phyloP scores from a whole-genome alignment of 116 monocot species.

The Posidonia oceanica region DNA sequence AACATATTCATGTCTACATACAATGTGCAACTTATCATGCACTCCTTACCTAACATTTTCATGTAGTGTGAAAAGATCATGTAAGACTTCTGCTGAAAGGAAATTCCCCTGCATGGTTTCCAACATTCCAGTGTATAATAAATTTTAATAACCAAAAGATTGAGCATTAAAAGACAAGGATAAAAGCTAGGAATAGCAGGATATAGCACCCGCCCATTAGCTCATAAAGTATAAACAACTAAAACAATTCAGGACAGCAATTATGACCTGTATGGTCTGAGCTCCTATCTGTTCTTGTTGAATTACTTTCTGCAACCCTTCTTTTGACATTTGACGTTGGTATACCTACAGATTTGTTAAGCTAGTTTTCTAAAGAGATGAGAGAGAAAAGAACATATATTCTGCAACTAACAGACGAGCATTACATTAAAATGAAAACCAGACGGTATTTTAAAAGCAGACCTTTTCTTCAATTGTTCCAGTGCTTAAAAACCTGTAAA shows the following conservation, averaged over 20 bases:
- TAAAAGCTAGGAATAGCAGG: no score
- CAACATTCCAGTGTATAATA: neutral
- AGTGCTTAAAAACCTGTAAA: conserved; percentile 87
- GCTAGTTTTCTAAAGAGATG: neutral
- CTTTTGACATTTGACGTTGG: conserved; percentile 99
- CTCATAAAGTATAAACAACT: neutral
- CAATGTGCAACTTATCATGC: neutral
- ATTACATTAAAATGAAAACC: neutral
- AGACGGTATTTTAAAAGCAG: neutral
- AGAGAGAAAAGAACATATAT: neutral
- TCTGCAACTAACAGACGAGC: no score
- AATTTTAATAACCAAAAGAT: neutral
- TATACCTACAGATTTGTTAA: conserved; percentile 48
- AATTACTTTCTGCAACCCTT: conserved; percentile 98
- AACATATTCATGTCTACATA: neutral
- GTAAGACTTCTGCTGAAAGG: conserved; percentile 80
- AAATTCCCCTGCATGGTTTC: conserved; percentile 47
- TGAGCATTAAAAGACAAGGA: neutral
- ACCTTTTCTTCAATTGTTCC: conserved; percentile 99
- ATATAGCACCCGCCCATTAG: no score
- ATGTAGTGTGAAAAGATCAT: conserved; percentile 86
- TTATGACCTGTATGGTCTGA: conserved; percentile 17
- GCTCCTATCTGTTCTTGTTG: conserved; percentile 49
- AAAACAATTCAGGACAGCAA: neutral
- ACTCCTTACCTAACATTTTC: conserved; percentile 51